Evolutionary conservation across 257 asterid species (phyloP), one percentile per base, ranked within the genome.

Genomic region (Fraxinus americana): DNA sequence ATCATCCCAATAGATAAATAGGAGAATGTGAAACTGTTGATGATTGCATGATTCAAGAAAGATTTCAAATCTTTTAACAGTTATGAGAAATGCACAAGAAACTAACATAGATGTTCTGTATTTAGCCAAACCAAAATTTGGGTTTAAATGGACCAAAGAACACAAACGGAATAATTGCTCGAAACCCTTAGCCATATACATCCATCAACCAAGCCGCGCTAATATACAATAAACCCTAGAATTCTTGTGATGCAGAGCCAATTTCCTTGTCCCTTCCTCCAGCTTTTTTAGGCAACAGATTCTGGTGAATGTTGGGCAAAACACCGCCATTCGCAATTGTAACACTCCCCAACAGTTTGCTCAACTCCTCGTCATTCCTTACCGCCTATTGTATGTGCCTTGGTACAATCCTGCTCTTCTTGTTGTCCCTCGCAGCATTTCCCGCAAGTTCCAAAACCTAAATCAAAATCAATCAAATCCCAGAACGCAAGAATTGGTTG

Each of bases 131-230:
- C 70, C 54, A 80, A 80, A 77, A 73, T 36, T 70, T 39, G 76
- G 82, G 72, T 34, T 80, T 19, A 57, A 69, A 41, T 2, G 69
- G 67, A 67, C 36, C 74, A 75, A 75, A 78, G 71, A 52, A 73
- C 4, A 52, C 19, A 4, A 36, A 12, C 21, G 66, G 6, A 63
- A 2, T 30, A 65, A 21, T 54, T 48, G 45, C 67, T 67, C 67
- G 81, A 67, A 75, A 48, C 59, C 48, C 79, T 38, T 71, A 41
- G 6, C 1, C n/a, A 45, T 45, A 11, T 11, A 11, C 9, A 48
- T 13, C 38, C 81, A 65, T n/a, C 41, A 36, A 66, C 14, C 52
- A 16, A 36, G 9, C 59, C 11, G 21, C n/a, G 4, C 48, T 65
- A 72, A 65, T 43, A 61, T 74, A 77, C 80, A 75, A 48, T 12